These are phyloP conservation scores for Solanum arcanum DNA, from an alignment of 257 asterid genomes.

Conservation along the genomic window DNA sequence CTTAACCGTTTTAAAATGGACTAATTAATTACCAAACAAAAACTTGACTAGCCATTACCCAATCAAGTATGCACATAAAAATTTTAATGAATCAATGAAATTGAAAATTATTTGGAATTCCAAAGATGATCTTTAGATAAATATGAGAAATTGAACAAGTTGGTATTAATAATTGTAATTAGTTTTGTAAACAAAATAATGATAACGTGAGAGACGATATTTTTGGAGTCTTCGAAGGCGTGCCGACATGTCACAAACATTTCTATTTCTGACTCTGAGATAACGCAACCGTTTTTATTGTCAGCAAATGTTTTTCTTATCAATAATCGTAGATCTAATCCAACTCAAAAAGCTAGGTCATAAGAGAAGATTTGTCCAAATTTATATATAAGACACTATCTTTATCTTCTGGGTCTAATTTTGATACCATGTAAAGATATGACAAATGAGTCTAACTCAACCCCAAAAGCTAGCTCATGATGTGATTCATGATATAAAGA, in stretches of 20 bases:
- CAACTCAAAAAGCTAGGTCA: rapidly evolving
- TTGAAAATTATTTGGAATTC: not conserved
- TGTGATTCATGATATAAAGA: too few relatives aligned
- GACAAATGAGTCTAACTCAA: too few relatives aligned
- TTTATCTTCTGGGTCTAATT: too few relatives aligned
- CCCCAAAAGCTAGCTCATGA: rapidly evolving
- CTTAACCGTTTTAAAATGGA: not conserved
- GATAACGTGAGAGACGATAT: not conserved
- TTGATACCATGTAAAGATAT: too few relatives aligned
- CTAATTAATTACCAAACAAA: not conserved
- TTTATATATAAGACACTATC: too few relatives aligned
- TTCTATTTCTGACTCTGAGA: not conserved
- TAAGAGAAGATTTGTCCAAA: too few relatives aligned
- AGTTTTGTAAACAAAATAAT: not conserved
- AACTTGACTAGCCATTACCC: not conserved
- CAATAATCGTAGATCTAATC: not conserved
- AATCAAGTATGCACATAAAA: not conserved
- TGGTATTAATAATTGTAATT: not conserved
- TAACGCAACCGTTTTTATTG: not conserved
- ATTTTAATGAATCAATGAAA: not conserved
- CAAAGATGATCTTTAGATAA: not conserved
- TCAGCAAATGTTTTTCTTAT: not conserved
- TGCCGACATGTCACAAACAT: not conserved
- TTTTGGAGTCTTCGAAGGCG: not conserved
- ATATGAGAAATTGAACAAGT: not conserved